Base-by-base conservation (phyloP, 2,329 filamentous ascomycete species). In the Penicillium sp. region DNA sequence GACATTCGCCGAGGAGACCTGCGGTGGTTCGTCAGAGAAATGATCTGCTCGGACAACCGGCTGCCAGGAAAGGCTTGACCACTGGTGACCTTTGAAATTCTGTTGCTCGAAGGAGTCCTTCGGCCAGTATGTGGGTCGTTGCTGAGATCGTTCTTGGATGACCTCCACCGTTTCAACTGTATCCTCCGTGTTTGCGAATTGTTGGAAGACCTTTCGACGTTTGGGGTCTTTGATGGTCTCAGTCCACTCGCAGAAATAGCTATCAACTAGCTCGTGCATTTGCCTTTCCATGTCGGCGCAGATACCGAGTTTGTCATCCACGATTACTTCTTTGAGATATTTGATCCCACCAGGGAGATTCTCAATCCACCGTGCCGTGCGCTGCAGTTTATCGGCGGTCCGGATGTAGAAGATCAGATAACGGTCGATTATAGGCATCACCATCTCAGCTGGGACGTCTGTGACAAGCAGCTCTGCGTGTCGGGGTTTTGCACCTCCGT, bases 381-480 rank as follows among this genome's bases (percentile, higher is more conserved):
- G 84, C 73, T 96, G 91, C 0, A 96, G 84, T 68, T 89, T 91
- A 76, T 96, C 91, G 41, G 90, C 91, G 0, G 92, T 95, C 61
- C 91, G 89, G 66, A 96, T 94, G 76, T 96, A 96, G 78, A 96
- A 93, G 75, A 92, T 90, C 23, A 96, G 82, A 68, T 94, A 96
- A 41, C 92, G 86, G 71, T 96, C 92, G 2, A 96, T 79, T 54
- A 96, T 88, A 1, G 90, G 85, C 8, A 96, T 81, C 8, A 96
- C 86, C 65, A 95, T 88, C 47, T 90, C 85, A 0, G 90, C 88
- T 0, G 90, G 84, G 0, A 96, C 90, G 64, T 96, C 91, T 69
- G 91, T 92, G 56, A 90, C 90, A 1, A 96, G 81, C 2, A 96
- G 80, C 64, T 95, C 90, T 0, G 87, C 85, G 69, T 96, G 91